Conservation (phyloP, 129 eudicot species). For the Gnaphalium uliginosum region DNA sequence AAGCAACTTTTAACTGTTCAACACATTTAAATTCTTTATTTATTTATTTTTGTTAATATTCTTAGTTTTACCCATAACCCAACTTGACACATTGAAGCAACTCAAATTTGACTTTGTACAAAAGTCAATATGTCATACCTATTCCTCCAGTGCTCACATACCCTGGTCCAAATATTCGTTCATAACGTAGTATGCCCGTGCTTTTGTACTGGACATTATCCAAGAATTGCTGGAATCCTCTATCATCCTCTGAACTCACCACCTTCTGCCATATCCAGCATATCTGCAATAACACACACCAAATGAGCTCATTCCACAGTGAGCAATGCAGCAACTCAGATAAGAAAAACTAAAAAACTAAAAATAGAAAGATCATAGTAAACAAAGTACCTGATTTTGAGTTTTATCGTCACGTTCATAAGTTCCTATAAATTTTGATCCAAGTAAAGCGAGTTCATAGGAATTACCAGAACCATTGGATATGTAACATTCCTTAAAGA, state of each 20-base stretch:
- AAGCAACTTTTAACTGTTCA: background rate
- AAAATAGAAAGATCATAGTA: background rate
- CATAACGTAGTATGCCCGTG: slow-evolving; percentile 82
- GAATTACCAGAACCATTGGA: slow-evolving; percentile 63
- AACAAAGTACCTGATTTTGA: slow-evolving; percentile 69
- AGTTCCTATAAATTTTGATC: slow-evolving; percentile 92
- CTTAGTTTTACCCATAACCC: background rate
- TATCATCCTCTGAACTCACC: slow-evolving; percentile 69
- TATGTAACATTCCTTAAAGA: slow-evolving; percentile 75
- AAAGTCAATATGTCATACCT: slow-evolving; percentile 48
- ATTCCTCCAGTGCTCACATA: slow-evolving; percentile 97
- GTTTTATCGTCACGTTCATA: slow-evolving; percentile 78
- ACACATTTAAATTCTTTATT: background rate
- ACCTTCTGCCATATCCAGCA: slow-evolving; percentile 99
- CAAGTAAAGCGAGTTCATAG: slow-evolving; percentile 69
- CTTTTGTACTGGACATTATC: slow-evolving; percentile 88
- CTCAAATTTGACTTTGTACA: background rate
- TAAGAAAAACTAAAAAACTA: background rate
- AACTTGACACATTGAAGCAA: background rate
- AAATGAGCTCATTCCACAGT: background rate
- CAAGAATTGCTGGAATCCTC: slow-evolving; percentile 74
- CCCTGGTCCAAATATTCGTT: slow-evolving; percentile 90
- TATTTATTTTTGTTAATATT: background rate
- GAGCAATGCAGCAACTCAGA: background rate
- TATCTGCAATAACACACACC: slow-evolving; percentile 51